phyloP scores from a whole-genome alignment of 371 early-diverging fungal genomes.

The Mycotypha africana region DNA sequence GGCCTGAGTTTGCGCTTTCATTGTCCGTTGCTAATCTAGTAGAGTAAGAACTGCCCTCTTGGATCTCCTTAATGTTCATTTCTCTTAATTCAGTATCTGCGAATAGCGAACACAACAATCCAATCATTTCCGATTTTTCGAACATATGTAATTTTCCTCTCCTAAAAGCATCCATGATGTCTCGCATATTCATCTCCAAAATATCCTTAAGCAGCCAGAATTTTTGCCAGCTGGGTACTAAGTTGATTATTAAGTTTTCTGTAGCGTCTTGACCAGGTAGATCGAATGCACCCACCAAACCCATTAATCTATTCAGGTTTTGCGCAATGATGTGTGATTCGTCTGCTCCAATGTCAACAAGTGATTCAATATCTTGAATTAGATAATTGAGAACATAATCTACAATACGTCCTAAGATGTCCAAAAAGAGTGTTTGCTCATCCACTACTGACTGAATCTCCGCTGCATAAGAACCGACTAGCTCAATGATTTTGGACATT shows the following conservation, averaged over 20 bases:
- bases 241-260: slow-evolving; percentile 19
- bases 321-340: slow-evolving; percentile 60
- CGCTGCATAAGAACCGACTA: slow-evolving; percentile 38
- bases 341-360: slow-evolving; percentile 65
- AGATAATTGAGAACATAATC: slow-evolving; percentile 38
- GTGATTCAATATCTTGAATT: slow-evolving; percentile 47
- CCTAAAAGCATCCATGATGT: slow-evolving; percentile 61
- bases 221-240: slow-evolving; percentile 53
- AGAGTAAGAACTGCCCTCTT: slow-evolving; percentile 3
- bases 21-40: not conserved
- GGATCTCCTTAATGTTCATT: slow-evolving; percentile 60
- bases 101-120: slow-evolving; percentile 63
- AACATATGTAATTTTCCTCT: slow-evolving; percentile 54
- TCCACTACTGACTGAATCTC: slow-evolving; percentile 25
- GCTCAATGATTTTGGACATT: slow-evolving; percentile 45
- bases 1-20: too few species aligned
- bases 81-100: slow-evolving; percentile 64
- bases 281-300: slow-evolving; percentile 50
- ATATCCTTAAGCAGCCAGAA: slow-evolving; percentile 58
- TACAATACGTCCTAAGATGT: slow-evolving; percentile 42
- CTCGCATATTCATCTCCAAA: slow-evolving; percentile 62
- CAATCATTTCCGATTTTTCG: slow-evolving; percentile 46
- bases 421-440: slow-evolving; percentile 16
- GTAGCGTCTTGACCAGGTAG: slow-evolving; percentile 35
- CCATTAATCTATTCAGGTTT: slow-evolving; percentile 43